Evolutionary conservation across 768 basidiomycete species (phyloP), one percentile per base, ranked within the genome.

Genomic region (Tricholoma furcatifolium): DNA sequence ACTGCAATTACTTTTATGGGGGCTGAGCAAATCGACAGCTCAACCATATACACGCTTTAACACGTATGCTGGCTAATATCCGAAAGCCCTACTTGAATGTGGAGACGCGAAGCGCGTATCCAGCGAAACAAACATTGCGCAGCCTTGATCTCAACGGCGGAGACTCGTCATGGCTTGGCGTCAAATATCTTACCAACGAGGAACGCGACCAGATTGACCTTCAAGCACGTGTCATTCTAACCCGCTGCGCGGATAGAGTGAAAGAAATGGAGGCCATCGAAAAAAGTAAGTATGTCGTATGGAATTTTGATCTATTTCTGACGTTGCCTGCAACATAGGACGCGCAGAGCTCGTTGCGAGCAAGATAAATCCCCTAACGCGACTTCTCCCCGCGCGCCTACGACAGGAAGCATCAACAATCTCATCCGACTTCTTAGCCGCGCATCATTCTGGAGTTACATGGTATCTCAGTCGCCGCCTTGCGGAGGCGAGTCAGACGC

Each of bases 131-230:
- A 61, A 65, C 74, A 14, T 69, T 70, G 36, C 77, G 80, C 40
- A 79, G 66, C 40, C 70, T 90, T 50, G 85, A 91, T 70, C 62
- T 90, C 11, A 69, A 62, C 42, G 65, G 62, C 35, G 70, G 65
- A 20, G 72, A 72, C 47, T 65, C 78, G 43, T 72, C 76, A 41
- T 91, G 87, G 88, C 67, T 77, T 15, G 79, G 79, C 47, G 74
- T 91, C 47, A 82, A 81, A 56, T 74, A 86, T 62, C 79, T 99
- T 6, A 84, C 84, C 8, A 94, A 98, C 64, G 84, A 91, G 57
- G 95, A 99, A 67, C 79, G 95, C 55, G 95, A 98, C 70, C 93
- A 97, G 71, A 91, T 99, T 48, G 97, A 99, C 76, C 72, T 94
- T 55, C 90, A 96, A 65, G 88, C 92, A 30, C 86, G 89, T 59